A percentile compares a stretch with the other conserved stretches of the same genome.
Evolutionary conservation across 306 rosid species (phyloP).

Genomic region (Vigna reflexopilosa): DNA sequence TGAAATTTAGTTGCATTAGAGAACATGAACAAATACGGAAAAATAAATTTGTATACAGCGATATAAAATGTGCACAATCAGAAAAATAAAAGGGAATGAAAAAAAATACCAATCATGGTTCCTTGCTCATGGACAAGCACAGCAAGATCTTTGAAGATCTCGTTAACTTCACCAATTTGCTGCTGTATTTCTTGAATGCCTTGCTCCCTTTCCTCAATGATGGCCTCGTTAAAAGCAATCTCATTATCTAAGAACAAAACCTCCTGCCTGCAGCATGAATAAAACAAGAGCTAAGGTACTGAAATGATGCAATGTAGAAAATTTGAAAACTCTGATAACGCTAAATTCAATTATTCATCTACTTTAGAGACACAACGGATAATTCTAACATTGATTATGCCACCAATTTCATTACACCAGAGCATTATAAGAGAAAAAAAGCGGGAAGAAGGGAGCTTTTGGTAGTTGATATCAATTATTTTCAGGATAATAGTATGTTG

Average conservation of each 20-base stretch:
- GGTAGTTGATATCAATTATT: not conserved
- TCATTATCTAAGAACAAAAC: constrained; percentile 89
- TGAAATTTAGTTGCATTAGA: constrained; percentile 42
- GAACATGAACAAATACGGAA: constrained; percentile 32
- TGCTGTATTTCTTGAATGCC: constrained; percentile 98
- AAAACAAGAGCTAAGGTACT: constrained; percentile 37
- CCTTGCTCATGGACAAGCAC: constrained; percentile 98
- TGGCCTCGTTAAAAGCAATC: constrained; percentile 92
- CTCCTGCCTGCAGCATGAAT: constrained; percentile 77
- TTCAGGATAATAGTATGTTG: constrained; percentile 36
- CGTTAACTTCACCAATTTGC: constrained; percentile 96
- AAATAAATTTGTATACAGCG: constrained; percentile 12
- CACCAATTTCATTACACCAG: constrained; percentile 26
- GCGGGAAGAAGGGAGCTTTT: not conserved
- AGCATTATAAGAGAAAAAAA: constrained; percentile 11
- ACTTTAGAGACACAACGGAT: constrained; percentile 19
- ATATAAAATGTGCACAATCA: constrained; percentile 2
- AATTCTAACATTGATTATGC: constrained; percentile 24
- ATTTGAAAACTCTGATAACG: constrained; percentile 12
- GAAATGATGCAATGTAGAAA: constrained; percentile 21
- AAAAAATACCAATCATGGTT: constrained; percentile 78
- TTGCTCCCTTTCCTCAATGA: constrained; percentile 96
- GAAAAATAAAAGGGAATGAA: not conserved
- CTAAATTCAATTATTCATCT: constrained; percentile 2
- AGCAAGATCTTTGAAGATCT: constrained; percentile 95